Evolutionary conservation across 116 monocot genomes (phyloP).

Genomic region (Dioscorea cayenensis): DNA sequence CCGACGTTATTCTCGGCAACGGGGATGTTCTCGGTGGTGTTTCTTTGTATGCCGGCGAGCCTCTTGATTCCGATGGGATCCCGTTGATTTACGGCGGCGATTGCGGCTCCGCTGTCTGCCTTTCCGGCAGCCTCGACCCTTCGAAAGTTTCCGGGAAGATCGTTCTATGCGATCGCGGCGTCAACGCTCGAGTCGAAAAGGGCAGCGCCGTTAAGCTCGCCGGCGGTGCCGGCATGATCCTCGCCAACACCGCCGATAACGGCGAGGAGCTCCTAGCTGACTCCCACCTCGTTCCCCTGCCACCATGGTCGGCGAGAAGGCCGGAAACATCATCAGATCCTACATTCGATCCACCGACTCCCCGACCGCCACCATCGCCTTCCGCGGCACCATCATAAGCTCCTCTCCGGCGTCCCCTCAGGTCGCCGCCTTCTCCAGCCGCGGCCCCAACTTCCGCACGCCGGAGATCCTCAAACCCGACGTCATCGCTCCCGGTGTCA

Average conservation of each 20-base stretch:
- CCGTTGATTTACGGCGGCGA: constrained; percentile 59
- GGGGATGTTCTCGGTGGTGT: constrained; percentile 41
- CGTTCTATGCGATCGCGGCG: constrained; percentile 80
- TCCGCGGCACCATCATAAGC: constrained; percentile 72
- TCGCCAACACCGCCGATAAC: constrained; percentile 61
- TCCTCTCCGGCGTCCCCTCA: constrained; percentile 39
- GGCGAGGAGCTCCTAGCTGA: constrained; percentile 89
- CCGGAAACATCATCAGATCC: constrained; percentile 46
- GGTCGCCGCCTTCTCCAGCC: constrained; percentile 94
- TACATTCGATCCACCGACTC: constrained; percentile 38
- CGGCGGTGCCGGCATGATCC: constrained; percentile 88
- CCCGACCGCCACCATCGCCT: constrained; percentile 54
- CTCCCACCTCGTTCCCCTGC: constrained; percentile 84
- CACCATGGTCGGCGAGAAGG: constrained; percentile 67
- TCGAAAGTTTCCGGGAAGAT: constrained; percentile 62
- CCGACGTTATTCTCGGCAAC: constrained; percentile 62
- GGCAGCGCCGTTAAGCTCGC: constrained; percentile 83
- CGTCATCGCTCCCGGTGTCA: constrained; percentile 93
- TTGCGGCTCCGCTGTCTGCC: constrained; percentile 52
- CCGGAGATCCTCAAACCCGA: constrained; percentile 93
- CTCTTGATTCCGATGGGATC: constrained; percentile 4
- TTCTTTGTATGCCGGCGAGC: constrained; percentile 67
- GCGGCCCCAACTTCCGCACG: constrained; percentile 72
- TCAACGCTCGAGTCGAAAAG: constrained; percentile 67
- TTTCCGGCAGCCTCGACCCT: constrained; percentile 30